Base-by-base conservation (phyloP, 2,329 filamentous ascomycete species). In the Arthrobotrys entomopaga region DNA sequence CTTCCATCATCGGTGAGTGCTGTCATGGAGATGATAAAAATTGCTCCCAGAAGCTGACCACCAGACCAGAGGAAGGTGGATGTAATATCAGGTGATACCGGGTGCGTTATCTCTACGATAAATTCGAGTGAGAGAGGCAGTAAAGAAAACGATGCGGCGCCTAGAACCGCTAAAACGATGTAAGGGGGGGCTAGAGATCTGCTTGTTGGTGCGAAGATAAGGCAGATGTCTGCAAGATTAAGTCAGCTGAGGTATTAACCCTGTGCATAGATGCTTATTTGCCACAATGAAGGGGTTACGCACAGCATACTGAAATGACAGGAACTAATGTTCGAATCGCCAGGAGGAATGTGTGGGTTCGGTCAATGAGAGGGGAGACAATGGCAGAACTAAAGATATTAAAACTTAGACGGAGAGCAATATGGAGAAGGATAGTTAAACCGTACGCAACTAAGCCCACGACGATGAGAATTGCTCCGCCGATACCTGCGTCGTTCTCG, bases 91-190 rank as follows among this genome's bases (percentile, higher is more conserved):
- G 95, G 93, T 46, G 88, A 90, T 24, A 96, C 88, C 0, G 95
- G 95, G 79, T 95, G 91, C 3, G 91, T 93, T 71, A 97, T 86
- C 81, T 98, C 92, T 59, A 91, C 91, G 15, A 97, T 84, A 78
- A 91, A 93, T 82, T 99, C 95, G 57, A 98, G 86, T 4, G 89
- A 91, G 42, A 97, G 87, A 2, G 95, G 95, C 0, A 98, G 85
- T 2, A 98, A 83, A 19, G 86, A 86, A 82, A 98, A 98, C 8
- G 86, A 89, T 0, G 91, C 83, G 0, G 92, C 93, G 50, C 95
- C 95, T 2, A 97, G 84, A 15, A 96, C 76, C 1, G 89, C 87
- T 77, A 91, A 87, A 15, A 96, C 86, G 61, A 90, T 85, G 79
- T 92, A 97, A 0, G 91, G 89, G 0, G 91, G 90, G 0, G 84